phyloP scores from a whole-genome alignment of 257 asterid genomes.

The Striga asiatica region DNA sequence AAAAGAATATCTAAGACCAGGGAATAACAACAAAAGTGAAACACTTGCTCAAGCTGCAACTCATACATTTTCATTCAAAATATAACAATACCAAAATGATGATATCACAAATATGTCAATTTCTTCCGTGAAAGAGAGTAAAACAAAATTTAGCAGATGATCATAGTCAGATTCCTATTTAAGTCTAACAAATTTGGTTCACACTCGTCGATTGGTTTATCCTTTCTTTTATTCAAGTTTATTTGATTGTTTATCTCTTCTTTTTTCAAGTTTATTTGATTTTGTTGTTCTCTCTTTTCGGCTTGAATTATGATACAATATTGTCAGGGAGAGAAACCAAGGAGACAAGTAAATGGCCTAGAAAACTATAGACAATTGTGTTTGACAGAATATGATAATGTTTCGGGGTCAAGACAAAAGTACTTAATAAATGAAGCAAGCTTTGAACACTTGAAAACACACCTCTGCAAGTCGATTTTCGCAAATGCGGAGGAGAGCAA shows the following conservation, averaged over 20 bases:
- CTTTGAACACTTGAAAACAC: conserved; percentile 17
- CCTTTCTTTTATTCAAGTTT: too few relatives aligned
- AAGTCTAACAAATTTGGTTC: not conserved
- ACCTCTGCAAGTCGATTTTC: conserved; percentile 99
- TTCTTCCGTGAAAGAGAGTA: not conserved
- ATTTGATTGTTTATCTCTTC: not conserved
- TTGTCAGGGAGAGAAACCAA: too few relatives aligned
- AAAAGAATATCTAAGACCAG: not conserved
- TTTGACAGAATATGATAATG: not conserved
- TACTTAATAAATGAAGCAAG: not conserved
- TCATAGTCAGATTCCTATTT: not conserved
- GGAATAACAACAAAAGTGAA: not conserved
- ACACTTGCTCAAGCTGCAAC: not conserved
- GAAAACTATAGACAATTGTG: too few relatives aligned
- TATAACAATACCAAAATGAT: not conserved
- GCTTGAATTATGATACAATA: not conserved
- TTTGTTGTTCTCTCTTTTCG: not conserved
- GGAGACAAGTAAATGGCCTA: not conserved
- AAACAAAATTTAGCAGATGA: not conserved
- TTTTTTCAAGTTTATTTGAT: not conserved
- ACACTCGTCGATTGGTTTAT: too few relatives aligned
- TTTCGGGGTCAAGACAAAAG: not conserved
- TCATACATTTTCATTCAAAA: not conserved
- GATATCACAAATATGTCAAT: not conserved
- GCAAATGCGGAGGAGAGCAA: conserved; percentile 96